Evolutionary conservation across 164 flowering plant genomes (phyloP).

Genomic region (Litsea cubeba): DNA sequence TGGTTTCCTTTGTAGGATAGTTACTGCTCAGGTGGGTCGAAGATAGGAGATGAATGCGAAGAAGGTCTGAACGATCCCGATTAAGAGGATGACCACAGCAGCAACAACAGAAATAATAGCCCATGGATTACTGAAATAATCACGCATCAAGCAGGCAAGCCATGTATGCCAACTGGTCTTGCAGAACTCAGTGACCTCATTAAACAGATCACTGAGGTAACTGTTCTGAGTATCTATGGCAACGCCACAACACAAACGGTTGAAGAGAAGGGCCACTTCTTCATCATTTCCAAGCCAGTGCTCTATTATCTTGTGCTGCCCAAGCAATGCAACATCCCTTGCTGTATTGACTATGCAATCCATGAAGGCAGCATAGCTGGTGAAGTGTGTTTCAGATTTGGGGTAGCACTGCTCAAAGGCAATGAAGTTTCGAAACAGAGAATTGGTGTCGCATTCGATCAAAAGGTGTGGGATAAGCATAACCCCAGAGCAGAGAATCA

Average conservation of each 20-base stretch:
- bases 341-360: background rate
- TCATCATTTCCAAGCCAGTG: constrained; percentile 1
- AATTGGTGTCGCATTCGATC: background rate
- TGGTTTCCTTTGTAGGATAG: no score
- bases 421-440: background rate
- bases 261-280: constrained; percentile 1
- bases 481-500: background rate
- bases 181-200: constrained; percentile 8
- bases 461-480: background rate
- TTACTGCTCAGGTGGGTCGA: background rate
- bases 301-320: background rate
- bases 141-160: constrained; percentile 29
- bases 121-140: constrained; percentile 3
- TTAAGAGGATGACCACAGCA: background rate
- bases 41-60: background rate
- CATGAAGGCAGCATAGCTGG: constrained; percentile 4
- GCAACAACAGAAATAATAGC: background rate
- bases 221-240: constrained; percentile 7
- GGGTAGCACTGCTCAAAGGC: constrained; percentile 4
- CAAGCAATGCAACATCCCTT: background rate
- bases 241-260: background rate
- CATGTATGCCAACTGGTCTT: constrained; percentile 20
- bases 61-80: background rate
- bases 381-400: background rate
- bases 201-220: constrained; percentile 36